These are phyloP conservation scores for Vitis labrusca DNA, from an alignment of 164 flowering plant species.

Conservation along the genomic window DNA sequence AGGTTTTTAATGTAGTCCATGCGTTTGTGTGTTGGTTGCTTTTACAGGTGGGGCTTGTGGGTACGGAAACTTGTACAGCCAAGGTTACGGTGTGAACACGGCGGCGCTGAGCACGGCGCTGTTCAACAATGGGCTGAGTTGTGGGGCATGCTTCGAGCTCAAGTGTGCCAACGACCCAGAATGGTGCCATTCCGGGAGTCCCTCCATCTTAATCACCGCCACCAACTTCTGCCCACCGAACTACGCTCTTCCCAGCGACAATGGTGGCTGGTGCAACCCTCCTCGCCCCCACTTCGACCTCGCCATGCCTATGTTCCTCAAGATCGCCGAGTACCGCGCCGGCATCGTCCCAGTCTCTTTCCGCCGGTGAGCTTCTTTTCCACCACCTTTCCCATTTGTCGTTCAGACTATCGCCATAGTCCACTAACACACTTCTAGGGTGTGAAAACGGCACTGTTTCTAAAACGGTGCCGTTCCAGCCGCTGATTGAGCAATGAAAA, in stretches of 20 bases:
- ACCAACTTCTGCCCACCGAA: conserved; percentile 64
- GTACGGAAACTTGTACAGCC: conserved; percentile 61
- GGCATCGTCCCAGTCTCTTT: conserved; percentile 60
- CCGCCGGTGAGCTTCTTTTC: conserved; percentile 37
- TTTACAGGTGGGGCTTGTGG: conserved; percentile 62
- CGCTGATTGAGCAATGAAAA: no score
- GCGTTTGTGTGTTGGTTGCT: neutral
- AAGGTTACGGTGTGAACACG: conserved; percentile 58
- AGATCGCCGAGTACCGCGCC: conserved; percentile 57
- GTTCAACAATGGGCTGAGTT: conserved; percentile 53
- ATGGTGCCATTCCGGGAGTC: conserved; percentile 57
- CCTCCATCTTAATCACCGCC: conserved; percentile 52
- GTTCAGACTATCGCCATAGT: no score
- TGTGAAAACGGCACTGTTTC: no score
- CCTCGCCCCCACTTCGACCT: conserved; percentile 62
- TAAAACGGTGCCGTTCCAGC: no score
- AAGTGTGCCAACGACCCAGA: conserved; percentile 48
- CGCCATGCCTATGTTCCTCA: conserved; percentile 69
- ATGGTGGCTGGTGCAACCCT: conserved; percentile 74
- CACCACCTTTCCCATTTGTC: neutral
- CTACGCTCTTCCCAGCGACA: conserved; percentile 44
- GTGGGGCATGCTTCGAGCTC: conserved; percentile 57
- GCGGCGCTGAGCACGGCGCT: conserved; percentile 62
- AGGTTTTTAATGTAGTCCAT: neutral
- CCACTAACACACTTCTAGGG: no score